Evolutionary conservation across 139 green algal species (phyloP), one percentile per base, ranked within the genome.

Genomic region (Yamagishiella unicocca): DNA sequence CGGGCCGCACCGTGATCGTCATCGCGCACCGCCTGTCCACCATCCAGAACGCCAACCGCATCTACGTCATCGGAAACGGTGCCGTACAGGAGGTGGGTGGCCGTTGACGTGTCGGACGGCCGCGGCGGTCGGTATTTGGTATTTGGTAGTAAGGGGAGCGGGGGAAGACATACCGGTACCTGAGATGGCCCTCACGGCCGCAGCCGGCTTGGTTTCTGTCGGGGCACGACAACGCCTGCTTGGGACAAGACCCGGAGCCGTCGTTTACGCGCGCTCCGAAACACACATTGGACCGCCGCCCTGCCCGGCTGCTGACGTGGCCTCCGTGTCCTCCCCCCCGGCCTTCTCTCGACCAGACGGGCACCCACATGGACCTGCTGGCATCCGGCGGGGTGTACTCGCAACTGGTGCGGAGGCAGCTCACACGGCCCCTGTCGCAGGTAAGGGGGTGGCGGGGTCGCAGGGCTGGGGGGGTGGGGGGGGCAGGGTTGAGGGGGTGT

Each of bases 21-120:
- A 98, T 99, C 42, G 97, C 97, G 3, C 97, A 99, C 91, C 86
- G 97, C 24, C 91, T 99, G 70, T 96, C 90, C 61, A 99, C 97
- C 7, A 94, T 99, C 55, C 93, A 97, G 83, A 81, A 91, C 78
- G 96, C 97, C 21, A 83, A 97, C 89, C 84, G 93, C 37, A 98
- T 99, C 74, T 79, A 96, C 27, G 95, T 97, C 6, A 87, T 97
- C 19, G 88, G 53, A 17, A 73, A 93, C 7, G 95, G 95, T 1
- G 27, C 31, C 7, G 87, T 97, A 29, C 81, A 84, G 35, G 95
- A 97, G 91, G 82, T 91, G 73, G 19, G 58, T n/a, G n/a, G n/a
- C n/a, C n/a, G n/a, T n/a, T n/a, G n/a, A n/a, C n/a, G n/a, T n/a
- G n/a, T n/a, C n/a, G n/a, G n/a, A n/a, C n/a, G n/a, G n/a, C n/a